Conservation (phyloP, 1,284 basidiomycete species). For the Leccinum griseonigrum region DNA sequence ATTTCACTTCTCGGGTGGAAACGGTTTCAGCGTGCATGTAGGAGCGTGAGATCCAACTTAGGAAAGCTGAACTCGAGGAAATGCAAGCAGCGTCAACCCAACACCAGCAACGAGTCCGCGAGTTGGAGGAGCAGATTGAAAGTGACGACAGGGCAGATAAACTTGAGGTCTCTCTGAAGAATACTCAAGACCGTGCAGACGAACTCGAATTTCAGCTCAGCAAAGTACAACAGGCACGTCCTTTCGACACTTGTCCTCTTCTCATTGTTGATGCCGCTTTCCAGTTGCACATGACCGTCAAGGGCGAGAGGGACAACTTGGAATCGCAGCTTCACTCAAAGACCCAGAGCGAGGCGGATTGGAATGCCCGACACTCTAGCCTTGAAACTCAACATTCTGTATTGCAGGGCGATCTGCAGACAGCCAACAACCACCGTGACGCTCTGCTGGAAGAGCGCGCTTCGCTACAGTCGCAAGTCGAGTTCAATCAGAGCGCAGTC, state of each 20-base stretch:
- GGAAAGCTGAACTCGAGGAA: constrained; percentile 52
- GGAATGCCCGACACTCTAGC: constrained; percentile 44
- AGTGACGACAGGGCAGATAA: constrained; percentile 75
- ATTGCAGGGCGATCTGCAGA: constrained; percentile 42
- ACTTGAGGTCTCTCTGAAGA: constrained; percentile 66
- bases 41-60: constrained; percentile 72
- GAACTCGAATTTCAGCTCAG: constrained; percentile 78
- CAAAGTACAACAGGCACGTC: constrained; percentile 66
- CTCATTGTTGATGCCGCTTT: constrained; percentile 8
- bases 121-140: constrained; percentile 77
- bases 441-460: constrained; percentile 47
- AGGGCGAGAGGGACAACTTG: constrained; percentile 57
- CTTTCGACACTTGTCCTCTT: background rate
- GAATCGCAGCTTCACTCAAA: constrained; percentile 43
- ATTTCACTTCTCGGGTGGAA: background rate
- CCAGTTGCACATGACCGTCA: constrained; percentile 56
- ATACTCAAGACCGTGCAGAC: constrained; percentile 75
- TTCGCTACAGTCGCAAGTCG: constrained; percentile 45
- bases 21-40: constrained; percentile 24
- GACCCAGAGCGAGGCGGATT: constrained; percentile 43
- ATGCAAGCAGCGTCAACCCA: constrained; percentile 52
- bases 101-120: constrained; percentile 55
- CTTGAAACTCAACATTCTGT: constrained; percentile 43
- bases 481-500: constrained; percentile 43
- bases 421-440: constrained; percentile 46